Conservation (phyloP, 2,329 filamentous ascomycete genomes). For the Sarocladiaceae sp. region DNA sequence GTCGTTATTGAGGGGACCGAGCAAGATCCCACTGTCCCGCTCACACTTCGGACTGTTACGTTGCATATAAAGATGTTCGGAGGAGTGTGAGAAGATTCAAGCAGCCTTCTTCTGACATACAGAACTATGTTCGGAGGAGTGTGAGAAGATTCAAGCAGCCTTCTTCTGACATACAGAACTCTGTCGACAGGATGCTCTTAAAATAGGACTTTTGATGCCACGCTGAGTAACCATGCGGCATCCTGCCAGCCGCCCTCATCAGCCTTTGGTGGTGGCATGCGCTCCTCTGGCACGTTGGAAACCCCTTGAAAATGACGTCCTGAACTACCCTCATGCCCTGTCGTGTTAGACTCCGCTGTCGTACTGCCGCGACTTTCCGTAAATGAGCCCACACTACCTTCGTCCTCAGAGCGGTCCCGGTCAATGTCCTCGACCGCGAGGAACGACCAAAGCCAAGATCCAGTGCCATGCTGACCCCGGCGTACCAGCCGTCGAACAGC, state of each 20-base stretch:
- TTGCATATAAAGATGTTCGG: no score
- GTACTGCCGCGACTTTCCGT: background rate
- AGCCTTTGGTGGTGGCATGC: slow-evolving; percentile 42
- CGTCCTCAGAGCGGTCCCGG: slow-evolving; percentile 36
- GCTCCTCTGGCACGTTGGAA: slow-evolving; percentile 36
- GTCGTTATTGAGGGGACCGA: no score
- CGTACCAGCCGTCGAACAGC: slow-evolving; percentile 53
- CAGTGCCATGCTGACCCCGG: slow-evolving; percentile 45
- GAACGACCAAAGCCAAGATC: slow-evolving; percentile 60
- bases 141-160: no score
- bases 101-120: no score
- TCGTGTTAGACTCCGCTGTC: background rate
- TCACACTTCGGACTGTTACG: no score
- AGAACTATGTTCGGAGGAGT: no score
- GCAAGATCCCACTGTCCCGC: no score
- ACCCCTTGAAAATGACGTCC: slow-evolving; percentile 36
- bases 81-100: no score
- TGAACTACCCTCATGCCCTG: slow-evolving; percentile 27
- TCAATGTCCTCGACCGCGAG: slow-evolving; percentile 59
- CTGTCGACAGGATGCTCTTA: no score
- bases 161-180: no score
- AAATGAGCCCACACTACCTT: slow-evolving; percentile 13
- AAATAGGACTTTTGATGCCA: slow-evolving; percentile 59
- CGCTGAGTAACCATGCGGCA: slow-evolving; percentile 63
- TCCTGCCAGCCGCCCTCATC: slow-evolving; percentile 62